Conservation (phyloP, 495 filamentous ascomycete genomes). For the Copromyces sp. region DNA sequence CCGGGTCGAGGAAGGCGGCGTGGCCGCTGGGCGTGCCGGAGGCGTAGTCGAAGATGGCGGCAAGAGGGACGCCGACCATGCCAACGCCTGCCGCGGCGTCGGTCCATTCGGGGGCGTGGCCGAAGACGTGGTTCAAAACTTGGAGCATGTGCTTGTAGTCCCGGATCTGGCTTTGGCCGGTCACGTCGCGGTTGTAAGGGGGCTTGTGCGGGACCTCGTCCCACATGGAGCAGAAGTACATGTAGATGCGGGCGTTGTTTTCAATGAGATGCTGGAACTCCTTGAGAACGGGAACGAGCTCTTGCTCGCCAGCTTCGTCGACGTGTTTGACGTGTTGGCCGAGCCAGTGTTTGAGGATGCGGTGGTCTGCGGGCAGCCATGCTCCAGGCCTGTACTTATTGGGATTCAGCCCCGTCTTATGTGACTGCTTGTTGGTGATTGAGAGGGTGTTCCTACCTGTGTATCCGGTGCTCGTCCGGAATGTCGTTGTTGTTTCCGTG, state of each 20-base stretch:
- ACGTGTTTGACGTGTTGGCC: conserved; percentile 34
- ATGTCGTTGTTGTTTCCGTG: conserved; percentile 35
- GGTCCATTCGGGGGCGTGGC: conserved; percentile 51
- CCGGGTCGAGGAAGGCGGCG: conserved; percentile 53
- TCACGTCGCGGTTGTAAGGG: conserved; percentile 51
- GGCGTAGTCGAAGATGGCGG: conserved; percentile 60
- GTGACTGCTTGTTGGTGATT: background rate
- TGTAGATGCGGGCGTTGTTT: conserved; percentile 33
- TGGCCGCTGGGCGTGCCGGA: conserved; percentile 61
- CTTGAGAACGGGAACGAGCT: conserved; percentile 35
- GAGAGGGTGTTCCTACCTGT: conserved; percentile 20
- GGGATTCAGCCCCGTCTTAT: background rate
- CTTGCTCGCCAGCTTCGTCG: conserved; percentile 27
- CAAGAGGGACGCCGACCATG: conserved; percentile 58
- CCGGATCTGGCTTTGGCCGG: conserved; percentile 47
- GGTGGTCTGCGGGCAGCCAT: conserved; percentile 46
- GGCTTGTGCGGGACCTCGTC: conserved; percentile 49
- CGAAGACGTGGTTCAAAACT: conserved; percentile 54
- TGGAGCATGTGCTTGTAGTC: conserved; percentile 56
- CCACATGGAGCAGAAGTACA: conserved; percentile 55
- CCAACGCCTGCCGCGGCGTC: conserved; percentile 42
- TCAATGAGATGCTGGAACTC: conserved; percentile 43
- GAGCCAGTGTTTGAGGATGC: conserved; percentile 41
- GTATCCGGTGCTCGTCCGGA: conserved; percentile 29
- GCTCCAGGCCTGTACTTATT: conserved; percentile 28